Evolutionary conservation across 1,139 yeast species (phyloP), one percentile per base, ranked within the genome.

Genomic region (Candida pseudoviswanathii): DNA sequence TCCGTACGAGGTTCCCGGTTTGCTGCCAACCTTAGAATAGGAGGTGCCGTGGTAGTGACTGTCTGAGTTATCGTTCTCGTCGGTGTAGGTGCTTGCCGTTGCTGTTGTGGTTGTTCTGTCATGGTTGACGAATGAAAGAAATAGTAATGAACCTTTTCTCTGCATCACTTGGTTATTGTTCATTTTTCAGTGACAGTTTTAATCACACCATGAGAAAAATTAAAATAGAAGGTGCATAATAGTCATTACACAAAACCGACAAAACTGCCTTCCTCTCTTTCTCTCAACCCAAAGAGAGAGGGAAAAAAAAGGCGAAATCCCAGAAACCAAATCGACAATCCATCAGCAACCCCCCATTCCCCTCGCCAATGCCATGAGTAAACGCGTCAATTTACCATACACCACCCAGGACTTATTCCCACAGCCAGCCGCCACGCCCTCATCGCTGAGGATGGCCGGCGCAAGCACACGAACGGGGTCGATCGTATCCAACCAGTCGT

Each of bases 391-490:
- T 51, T 60, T 71, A 39, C 77, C 77, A 16, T 73, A 70, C 55
- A 67, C 71, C 8, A 65, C 74, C 2, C 76, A 69, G 56, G 77
- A 73, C 54, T 58, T 72, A 43, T 70, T 71, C 51, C 77, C 75
- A 2, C 71, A 64, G 47, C 56, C 54, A 1, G 56, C 57, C 4
- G 37, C 58, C 27, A 49, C 58, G 42, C 40, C 56, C 1, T 52
- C 53, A 11, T 44, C 63, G 4, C 55, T 51, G 54, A 50, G 59
- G 34, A 48, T 54, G 40, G 46, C 55, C 26, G 52, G 56, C 21
- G 26, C 41, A 40, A 67, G 64, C 5, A 51, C 63, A 6, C 44
- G 54, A 4, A 64, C 65, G 6, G 56, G 59, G 2, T 66, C 70
- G 9, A 56, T 55, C 41, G 51, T 58, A n/a, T 65, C 69, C 25